phyloP scores from a whole-genome alignment of 768 basidiomycete genomes.

The Podaxis rugospora region DNA sequence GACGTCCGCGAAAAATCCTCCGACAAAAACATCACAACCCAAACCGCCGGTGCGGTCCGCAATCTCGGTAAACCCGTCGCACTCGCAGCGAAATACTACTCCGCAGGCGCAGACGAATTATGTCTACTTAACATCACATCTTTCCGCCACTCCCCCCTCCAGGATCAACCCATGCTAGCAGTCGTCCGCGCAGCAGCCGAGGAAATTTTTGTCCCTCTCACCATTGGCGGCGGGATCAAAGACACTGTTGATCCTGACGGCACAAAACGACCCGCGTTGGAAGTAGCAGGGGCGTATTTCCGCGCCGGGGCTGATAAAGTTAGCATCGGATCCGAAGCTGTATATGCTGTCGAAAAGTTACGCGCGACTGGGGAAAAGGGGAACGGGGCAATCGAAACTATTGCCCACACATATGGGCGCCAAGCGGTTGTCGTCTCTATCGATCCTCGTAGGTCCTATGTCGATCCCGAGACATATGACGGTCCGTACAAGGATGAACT shows the following conservation, averaged over 20 bases:
- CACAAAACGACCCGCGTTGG: constrained; percentile 77
- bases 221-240: constrained; percentile 98
- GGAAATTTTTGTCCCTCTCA: constrained; percentile 93
- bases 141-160: constrained; percentile 93
- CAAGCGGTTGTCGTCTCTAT: constrained; percentile 98
- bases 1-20: constrained; percentile 83
- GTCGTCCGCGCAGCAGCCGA: constrained; percentile 89
- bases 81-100: constrained; percentile 82
- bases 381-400: constrained; percentile 88
- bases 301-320: constrained; percentile 98
- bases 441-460: constrained; percentile 86
- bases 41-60: constrained; percentile 73
- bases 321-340: constrained; percentile 94
- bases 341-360: constrained; percentile 86
- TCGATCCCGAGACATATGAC: constrained; percentile 59
- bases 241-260: constrained; percentile 95
- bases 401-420: constrained; percentile 85
- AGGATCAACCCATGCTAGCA: constrained; percentile 97
- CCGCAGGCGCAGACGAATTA: constrained; percentile 89
- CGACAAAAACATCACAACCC: constrained; percentile 24
- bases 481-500: constrained; percentile 68
- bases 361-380: constrained; percentile 44
- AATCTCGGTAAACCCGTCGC: constrained; percentile 98
- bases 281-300: constrained; percentile 96
- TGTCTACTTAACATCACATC: constrained; percentile 99